A percentile compares a stretch with the other conserved stretches of the same genome.
phyloP scores from a whole-genome alignment of 768 basidiomycete genomes.

The Podaxis carcinomalis region DNA sequence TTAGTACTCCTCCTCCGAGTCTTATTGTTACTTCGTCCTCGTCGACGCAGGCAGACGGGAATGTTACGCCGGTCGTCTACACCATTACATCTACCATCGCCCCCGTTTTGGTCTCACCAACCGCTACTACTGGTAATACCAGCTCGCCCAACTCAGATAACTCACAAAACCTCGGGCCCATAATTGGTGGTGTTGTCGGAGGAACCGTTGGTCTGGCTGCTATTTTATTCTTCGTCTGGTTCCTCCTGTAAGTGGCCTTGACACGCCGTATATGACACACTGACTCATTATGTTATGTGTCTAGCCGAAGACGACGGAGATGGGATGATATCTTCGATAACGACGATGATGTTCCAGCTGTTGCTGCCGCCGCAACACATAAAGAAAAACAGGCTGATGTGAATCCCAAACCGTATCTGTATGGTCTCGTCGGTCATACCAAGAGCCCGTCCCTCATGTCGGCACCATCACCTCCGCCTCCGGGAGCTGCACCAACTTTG shows the following conservation, averaged over 20 bases:
- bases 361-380: constrained; percentile 16
- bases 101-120: neutral
- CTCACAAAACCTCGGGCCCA: constrained; percentile 35
- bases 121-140: constrained; percentile 10
- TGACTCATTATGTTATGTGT: neutral
- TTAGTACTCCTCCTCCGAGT: constrained; percentile 13
- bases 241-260: constrained; percentile 37
- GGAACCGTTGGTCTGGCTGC: constrained; percentile 40
- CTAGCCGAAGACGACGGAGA: constrained; percentile 38
- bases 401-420: constrained; percentile 57
- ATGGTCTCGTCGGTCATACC: constrained; percentile 54
- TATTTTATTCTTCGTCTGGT: constrained; percentile 39
- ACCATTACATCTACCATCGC: constrained; percentile 35
- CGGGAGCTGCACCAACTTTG: constrained; percentile 8
- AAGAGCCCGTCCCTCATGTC: constrained; percentile 24
- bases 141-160: constrained; percentile 13
- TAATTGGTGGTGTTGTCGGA: constrained; percentile 51
- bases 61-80: constrained; percentile 28
- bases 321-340: constrained; percentile 54
- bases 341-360: constrained; percentile 27
- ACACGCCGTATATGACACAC: neutral
- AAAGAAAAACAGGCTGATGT: constrained; percentile 18
- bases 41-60: constrained; percentile 28
- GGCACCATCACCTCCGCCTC: constrained; percentile 33
- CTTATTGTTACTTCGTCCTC: constrained; percentile 11